Percentiles rank a stretch among this genome's conserved stretches.
Conservation (phyloP, 2,329 filamentous ascomycete genomes). For the Stemphylium lycopersici region DNA sequence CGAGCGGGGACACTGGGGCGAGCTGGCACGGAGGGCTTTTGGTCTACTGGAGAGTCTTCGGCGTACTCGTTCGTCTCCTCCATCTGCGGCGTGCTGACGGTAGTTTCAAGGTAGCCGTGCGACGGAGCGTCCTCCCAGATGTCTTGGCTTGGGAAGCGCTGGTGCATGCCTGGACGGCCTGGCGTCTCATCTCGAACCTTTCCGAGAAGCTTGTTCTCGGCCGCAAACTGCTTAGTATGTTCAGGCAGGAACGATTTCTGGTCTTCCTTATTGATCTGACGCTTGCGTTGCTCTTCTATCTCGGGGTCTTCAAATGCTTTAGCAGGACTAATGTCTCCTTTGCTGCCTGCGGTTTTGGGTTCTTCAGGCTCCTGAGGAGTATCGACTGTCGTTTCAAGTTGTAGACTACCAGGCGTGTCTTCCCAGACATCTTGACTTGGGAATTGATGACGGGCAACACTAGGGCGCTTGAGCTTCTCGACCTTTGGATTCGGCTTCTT, state of each 20-base stretch:
- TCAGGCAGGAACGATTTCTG: slow-evolving; percentile 53
- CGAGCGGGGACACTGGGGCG: slow-evolving; percentile 43
- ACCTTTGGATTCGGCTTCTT: slow-evolving; percentile 59
- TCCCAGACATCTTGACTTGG: slow-evolving; percentile 98
- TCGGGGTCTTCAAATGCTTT: slow-evolving; percentile 54
- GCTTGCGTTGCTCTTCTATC: slow-evolving; percentile 58
- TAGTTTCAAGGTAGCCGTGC: slow-evolving; percentile 78
- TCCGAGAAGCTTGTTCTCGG: slow-evolving; percentile 60
- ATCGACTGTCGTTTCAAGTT: slow-evolving; percentile 78
- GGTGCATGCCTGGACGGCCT: slow-evolving; percentile 61
- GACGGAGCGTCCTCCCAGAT: slow-evolving; percentile 95
- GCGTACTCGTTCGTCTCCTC: slow-evolving; percentile 53
- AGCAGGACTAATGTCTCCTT: slow-evolving; percentile 42
- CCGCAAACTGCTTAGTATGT: slow-evolving; percentile 62
- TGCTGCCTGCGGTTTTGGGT: slow-evolving; percentile 45
- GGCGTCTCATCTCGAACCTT: slow-evolving; percentile 55
- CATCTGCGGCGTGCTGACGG: slow-evolving; percentile 63
- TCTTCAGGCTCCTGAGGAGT: slow-evolving; percentile 72
- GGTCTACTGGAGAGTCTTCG: slow-evolving; percentile 39
- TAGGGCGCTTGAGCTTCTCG: slow-evolving; percentile 62
- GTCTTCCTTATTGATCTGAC: slow-evolving; percentile 51
- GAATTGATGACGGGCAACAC: slow-evolving; percentile 67
- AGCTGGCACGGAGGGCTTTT: slow-evolving; percentile 39
- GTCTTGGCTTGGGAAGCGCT: slow-evolving; percentile 87
- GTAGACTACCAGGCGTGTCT: slow-evolving; percentile 85